phyloP scores from a whole-genome alignment of 345 rosid species.

The Hibiscus mutabilis region DNA sequence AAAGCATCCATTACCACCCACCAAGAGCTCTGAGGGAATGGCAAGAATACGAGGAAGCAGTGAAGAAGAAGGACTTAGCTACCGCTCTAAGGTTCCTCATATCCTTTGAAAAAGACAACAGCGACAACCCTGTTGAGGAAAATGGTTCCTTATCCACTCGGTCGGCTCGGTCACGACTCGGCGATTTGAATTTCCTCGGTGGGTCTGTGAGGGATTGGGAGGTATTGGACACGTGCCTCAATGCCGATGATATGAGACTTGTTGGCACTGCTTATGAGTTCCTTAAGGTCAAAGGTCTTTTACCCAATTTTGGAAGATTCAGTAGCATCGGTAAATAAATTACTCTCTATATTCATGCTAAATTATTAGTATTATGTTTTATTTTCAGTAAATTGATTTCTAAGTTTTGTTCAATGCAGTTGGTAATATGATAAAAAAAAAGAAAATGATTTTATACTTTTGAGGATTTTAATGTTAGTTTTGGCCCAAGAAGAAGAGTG shows the following conservation, averaged over 20 bases:
- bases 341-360: not conserved
- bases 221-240: slow-evolving; percentile 78
- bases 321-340: slow-evolving; percentile 46
- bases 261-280: slow-evolving; percentile 61
- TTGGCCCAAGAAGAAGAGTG: no score
- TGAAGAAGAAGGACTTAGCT: slow-evolving; percentile 74
- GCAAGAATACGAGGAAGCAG: slow-evolving; percentile 86
- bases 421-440: not conserved
- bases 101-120: slow-evolving; percentile 28
- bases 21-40: slow-evolving; percentile 60
- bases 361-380: not conserved
- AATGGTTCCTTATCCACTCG: slow-evolving; percentile 12
- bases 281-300: slow-evolving; percentile 54
- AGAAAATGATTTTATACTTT: not conserved
- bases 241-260: slow-evolving; percentile 89
- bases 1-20: not conserved
- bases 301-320: slow-evolving; percentile 73
- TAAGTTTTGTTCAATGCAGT: not conserved
- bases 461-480: not conserved
- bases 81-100: slow-evolving; percentile 74
- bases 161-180: slow-evolving; percentile 19
- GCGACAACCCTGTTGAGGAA: slow-evolving; percentile 12
- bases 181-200: slow-evolving; percentile 30
- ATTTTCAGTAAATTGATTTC: not conserved
- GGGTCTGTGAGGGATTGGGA: slow-evolving; percentile 61